Conservation (phyloP, 2,329 filamentous ascomycete species). For the Fusarium incarnatum region DNA sequence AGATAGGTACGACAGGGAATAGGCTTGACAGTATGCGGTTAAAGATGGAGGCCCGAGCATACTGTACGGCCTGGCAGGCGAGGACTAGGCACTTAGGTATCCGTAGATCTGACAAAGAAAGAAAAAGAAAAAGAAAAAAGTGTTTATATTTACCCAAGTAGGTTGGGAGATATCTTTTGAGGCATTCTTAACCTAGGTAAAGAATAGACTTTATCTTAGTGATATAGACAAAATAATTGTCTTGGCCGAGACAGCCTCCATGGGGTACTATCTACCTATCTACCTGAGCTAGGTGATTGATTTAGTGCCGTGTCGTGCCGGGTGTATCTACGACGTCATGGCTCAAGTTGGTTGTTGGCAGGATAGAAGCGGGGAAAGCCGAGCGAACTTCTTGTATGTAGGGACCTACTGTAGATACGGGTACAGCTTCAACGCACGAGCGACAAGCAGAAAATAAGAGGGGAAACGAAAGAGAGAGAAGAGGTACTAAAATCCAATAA, state of each 20-base stretch:
- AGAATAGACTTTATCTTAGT: not conserved
- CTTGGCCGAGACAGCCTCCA: not conserved
- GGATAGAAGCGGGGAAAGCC: not conserved
- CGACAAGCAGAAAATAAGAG: not conserved
- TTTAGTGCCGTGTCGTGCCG: not conserved
- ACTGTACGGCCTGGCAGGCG: not conserved
- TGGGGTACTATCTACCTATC: not conserved
- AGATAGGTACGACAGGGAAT: not conserved
- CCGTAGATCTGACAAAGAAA: not conserved
- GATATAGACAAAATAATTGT: not conserved
- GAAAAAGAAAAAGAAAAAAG: too few species aligned
- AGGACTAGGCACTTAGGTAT: not conserved
- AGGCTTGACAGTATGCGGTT: not conserved
- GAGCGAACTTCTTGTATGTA: not conserved
- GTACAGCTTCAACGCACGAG: not conserved
- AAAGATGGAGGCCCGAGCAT: not conserved
- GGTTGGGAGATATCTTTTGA: not conserved
- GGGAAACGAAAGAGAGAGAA: not conserved
- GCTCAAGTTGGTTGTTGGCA: not conserved
- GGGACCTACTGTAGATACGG: too few species aligned
- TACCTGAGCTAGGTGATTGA: not conserved
- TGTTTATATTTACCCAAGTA: not conserved
- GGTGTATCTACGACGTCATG: conserved; percentile 27
- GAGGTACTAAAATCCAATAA: too few species aligned
- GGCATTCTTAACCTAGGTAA: not conserved